Percentiles rank a stretch among this genome's conserved stretches.
These are phyloP conservation scores for Extremus antarcticus DNA, from an alignment of 495 filamentous ascomycete species.

Conservation along the genomic window DNA sequence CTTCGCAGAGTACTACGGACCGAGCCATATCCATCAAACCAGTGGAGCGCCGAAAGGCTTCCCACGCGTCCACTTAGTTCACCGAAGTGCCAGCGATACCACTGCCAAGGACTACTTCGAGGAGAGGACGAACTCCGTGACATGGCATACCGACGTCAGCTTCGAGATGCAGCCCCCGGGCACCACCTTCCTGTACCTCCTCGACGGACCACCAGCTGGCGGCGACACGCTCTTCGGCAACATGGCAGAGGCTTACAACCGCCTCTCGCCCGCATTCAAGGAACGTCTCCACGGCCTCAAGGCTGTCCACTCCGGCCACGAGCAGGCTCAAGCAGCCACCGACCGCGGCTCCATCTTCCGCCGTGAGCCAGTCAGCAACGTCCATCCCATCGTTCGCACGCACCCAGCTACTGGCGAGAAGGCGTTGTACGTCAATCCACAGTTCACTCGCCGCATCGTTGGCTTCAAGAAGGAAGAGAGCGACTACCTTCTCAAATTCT, in stretches of 20 bases:
- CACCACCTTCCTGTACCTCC: conserved; percentile 69
- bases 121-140: conserved; percentile 45
- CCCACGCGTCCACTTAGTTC: conserved; percentile 70
- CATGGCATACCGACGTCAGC: conserved; percentile 72
- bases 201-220: conserved; percentile 64
- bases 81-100: conserved; percentile 56
- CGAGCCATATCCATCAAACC: conserved; percentile 74
- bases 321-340: conserved; percentile 52
- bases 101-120: conserved; percentile 48
- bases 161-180: conserved; percentile 81
- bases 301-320: conserved; percentile 60
- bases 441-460: conserved; percentile 57
- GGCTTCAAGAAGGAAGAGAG: conserved; percentile 70
- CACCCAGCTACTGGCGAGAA: conserved; percentile 77
- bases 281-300: conserved; percentile 66
- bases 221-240: conserved; percentile 72
- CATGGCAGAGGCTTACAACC: conserved; percentile 63
- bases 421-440: conserved; percentile 62
- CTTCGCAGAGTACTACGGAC: conserved; percentile 69
- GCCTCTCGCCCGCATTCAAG: conserved; percentile 60
- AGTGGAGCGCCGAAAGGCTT: conserved; percentile 58
- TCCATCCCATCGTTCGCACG: conserved; percentile 69
- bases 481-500: conserved; percentile 70
- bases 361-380: conserved; percentile 57
- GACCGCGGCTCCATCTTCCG: conserved; percentile 51